These are phyloP conservation scores for Trametes elegans DNA, from an alignment of 768 basidiomycete species.

Conservation along the genomic window DNA sequence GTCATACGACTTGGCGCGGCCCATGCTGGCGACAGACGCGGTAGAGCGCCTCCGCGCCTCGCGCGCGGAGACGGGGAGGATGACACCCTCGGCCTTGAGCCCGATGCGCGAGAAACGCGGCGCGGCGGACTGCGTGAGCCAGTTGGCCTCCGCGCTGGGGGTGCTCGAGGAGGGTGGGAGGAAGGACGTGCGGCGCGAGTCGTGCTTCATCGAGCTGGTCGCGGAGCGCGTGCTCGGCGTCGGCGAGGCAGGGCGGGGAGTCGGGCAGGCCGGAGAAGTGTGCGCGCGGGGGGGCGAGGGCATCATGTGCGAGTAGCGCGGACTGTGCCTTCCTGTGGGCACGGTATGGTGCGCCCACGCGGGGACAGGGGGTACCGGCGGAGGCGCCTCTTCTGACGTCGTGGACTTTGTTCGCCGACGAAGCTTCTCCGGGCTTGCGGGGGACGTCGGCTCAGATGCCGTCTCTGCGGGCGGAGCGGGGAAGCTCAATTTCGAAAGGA, in stretches of 20 bases:
- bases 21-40: not conserved
- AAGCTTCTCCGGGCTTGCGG: not conserved
- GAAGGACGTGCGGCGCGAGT: not conserved
- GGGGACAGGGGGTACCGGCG: conserved; percentile 14
- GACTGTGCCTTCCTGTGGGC: not conserved
- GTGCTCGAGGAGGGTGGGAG: conserved; percentile 14
- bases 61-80: conserved; percentile 27
- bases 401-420: conserved; percentile 11
- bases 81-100: conserved; percentile 26
- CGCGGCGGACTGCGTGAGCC: conserved; percentile 24
- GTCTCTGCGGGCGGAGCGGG: not conserved
- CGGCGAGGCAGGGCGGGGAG: conserved; percentile 2
- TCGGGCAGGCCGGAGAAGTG: not conserved
- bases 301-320: not conserved
- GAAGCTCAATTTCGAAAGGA: conserved; percentile 16
- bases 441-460: not conserved
- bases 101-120: conserved; percentile 29
- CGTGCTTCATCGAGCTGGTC: not conserved
- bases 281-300: not conserved
- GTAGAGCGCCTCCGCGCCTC: conserved; percentile 20
- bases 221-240: conserved; percentile 6
- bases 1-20: not conserved
- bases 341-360: conserved; percentile 3
- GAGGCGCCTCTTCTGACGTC: not conserved
- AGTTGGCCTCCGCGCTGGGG: conserved; percentile 26